These are phyloP conservation scores for Euphorbia celastroides DNA, from an alignment of 441 rosid genomes.

Conservation along the genomic window DNA sequence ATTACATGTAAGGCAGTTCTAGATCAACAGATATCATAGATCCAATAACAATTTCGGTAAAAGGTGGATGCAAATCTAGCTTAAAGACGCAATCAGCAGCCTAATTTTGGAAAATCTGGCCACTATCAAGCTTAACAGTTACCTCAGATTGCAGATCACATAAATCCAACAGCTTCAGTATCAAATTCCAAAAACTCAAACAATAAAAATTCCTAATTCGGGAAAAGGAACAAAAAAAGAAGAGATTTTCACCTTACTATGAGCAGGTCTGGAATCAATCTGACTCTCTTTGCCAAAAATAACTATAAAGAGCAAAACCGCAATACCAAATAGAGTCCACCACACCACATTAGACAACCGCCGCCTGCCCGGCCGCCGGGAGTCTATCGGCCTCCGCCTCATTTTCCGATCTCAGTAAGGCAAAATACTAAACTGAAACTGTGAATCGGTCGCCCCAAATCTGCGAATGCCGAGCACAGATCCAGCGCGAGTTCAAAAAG, in stretches of 20 bases:
- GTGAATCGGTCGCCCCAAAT: not conserved
- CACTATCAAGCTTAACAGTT: not conserved
- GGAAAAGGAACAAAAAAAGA: not conserved
- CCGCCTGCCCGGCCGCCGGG: constrained; percentile 66
- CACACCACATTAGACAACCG: constrained; percentile 65
- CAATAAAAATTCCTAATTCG: constrained; percentile 1
- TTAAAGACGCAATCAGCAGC: not conserved
- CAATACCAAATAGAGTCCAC: constrained; percentile 59
- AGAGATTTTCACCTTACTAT: constrained; percentile 42
- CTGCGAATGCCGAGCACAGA: not conserved
- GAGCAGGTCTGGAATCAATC: constrained; percentile 55
- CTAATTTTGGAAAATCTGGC: not conserved
- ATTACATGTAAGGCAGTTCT: not conserved
- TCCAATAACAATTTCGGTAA: not conserved
- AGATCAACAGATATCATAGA: constrained; percentile 4
- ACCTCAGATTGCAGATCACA: constrained; percentile 8
- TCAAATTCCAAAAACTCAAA: constrained; percentile 2
- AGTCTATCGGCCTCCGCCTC: constrained; percentile 76
- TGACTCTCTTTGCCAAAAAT: constrained; percentile 54
- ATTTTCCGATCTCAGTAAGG: constrained; percentile 22
- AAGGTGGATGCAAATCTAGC: not conserved
- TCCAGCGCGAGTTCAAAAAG: not conserved
- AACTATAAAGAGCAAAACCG: constrained; percentile 56
- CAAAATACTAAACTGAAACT: not conserved
- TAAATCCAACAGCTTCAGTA: constrained; percentile 5